A percentile compares a stretch with the other conserved stretches of the same genome.
Evolutionary conservation across 805 yeast species (phyloP).

Genomic region (Scheffersomyces stipitis): DNA sequence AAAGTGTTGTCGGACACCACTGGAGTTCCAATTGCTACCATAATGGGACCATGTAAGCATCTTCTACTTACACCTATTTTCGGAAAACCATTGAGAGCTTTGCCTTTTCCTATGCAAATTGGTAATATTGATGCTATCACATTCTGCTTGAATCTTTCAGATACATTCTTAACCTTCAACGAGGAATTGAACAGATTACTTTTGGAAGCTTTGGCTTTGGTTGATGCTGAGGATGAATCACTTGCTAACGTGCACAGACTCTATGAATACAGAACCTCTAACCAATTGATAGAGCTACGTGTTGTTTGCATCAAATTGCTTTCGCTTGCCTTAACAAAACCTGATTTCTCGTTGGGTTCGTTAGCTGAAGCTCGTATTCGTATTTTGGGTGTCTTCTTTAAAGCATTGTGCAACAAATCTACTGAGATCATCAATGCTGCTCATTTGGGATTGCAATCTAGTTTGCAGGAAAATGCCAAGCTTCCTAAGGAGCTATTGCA

Average conservation of each 20-base stretch:
- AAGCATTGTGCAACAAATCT: slow-evolving; percentile 83
- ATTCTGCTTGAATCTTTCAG: slow-evolving; percentile 78
- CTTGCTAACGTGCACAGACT: slow-evolving; percentile 84
- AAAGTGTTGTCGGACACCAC: slow-evolving; percentile 68
- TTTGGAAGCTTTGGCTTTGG: slow-evolving; percentile 88
- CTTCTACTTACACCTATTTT: slow-evolving; percentile 88
- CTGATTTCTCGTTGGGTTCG: slow-evolving; percentile 75
- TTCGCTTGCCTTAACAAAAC: slow-evolving; percentile 79
- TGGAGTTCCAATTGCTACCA: slow-evolving; percentile 63
- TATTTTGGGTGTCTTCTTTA: slow-evolving; percentile 91
- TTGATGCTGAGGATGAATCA: slow-evolving; percentile 97
- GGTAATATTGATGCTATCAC: slow-evolving; percentile 98
- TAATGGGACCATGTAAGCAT: slow-evolving; percentile 81
- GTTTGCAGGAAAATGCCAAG: slow-evolving; percentile 80
- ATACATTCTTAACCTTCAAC: slow-evolving; percentile 78
- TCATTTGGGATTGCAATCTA: slow-evolving; percentile 79
- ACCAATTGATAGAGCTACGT: slow-evolving; percentile 81
- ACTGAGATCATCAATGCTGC: slow-evolving; percentile 91
- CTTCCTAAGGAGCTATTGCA: slow-evolving; percentile 94
- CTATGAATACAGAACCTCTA: slow-evolving; percentile 83
- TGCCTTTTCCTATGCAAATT: slow-evolving; percentile 98
- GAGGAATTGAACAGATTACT: slow-evolving; percentile 85
- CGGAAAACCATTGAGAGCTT: slow-evolving; percentile 93
- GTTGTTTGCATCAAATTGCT: slow-evolving; percentile 86
- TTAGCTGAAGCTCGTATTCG: slow-evolving; percentile 77